phyloP scores from a whole-genome alignment of 768 basidiomycete genomes.

The Hypsizygus marmoreus region DNA sequence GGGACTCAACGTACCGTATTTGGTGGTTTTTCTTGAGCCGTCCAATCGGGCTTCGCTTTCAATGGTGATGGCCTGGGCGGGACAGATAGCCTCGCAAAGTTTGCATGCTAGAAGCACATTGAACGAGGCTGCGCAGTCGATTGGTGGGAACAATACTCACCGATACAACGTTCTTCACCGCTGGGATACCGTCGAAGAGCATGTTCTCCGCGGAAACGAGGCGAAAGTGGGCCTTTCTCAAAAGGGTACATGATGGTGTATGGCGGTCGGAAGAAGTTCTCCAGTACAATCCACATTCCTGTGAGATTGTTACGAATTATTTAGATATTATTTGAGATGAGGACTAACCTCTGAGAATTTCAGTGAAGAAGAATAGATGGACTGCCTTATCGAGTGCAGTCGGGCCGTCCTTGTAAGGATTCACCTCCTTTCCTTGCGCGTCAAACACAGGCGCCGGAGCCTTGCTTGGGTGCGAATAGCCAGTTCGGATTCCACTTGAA shows the following conservation, averaged over 20 bases:
- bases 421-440: conserved; percentile 52
- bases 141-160: conserved; percentile 46
- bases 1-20: conserved; percentile 70
- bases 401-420: conserved; percentile 78
- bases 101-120: conserved; percentile 76
- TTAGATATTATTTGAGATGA: not conserved
- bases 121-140: not conserved
- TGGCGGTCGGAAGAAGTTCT: conserved; percentile 90
- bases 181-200: conserved; percentile 95
- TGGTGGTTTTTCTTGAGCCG: conserved; percentile 94
- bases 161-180: conserved; percentile 98
- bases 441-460: conserved; percentile 28
- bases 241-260: conserved; percentile 99
- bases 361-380: conserved; percentile 97
- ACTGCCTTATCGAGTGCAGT: conserved; percentile 96
- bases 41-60: conserved; percentile 96
- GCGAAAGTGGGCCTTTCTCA: conserved; percentile 96
- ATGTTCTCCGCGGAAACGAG: conserved; percentile 98
- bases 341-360: conserved; percentile 89
- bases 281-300: conserved; percentile 99
- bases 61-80: conserved; percentile 98
- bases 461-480: conserved; percentile 24
- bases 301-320: conserved; percentile 17
- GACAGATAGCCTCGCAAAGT: conserved; percentile 98
- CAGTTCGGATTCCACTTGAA: conserved; percentile 38